Evolutionary conservation across 2,329 filamentous ascomycete species (phyloP).

Genomic region (Epichloe glyceriae): DNA sequence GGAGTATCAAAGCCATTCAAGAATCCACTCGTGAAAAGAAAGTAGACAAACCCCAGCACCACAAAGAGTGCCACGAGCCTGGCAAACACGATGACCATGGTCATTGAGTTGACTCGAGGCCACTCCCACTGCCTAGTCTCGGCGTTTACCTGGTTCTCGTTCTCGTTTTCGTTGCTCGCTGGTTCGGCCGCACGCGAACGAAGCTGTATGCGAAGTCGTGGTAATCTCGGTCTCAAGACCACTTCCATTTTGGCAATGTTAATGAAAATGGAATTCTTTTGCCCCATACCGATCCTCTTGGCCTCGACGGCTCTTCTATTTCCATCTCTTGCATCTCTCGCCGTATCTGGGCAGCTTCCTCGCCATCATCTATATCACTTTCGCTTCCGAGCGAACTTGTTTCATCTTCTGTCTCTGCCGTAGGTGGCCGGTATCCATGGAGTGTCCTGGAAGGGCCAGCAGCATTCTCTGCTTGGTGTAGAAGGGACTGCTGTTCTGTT

Average conservation of each 20-base stretch:
- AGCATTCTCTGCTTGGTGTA: constrained; percentile 38
- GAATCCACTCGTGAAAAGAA: constrained; percentile 75
- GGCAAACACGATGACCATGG: constrained; percentile 49
- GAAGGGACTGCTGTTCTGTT: constrained; percentile 64
- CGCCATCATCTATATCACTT: constrained; percentile 27
- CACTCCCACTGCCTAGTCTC: constrained; percentile 15
- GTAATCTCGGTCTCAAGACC: constrained; percentile 39
- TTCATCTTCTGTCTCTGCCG: constrained; percentile 66
- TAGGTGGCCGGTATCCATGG: constrained; percentile 61
- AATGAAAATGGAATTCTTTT: constrained; percentile 42
- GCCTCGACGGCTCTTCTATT: constrained; percentile 52
- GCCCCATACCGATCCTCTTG: constrained; percentile 34
- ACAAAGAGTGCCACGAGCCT: constrained; percentile 63
- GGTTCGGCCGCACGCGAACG: constrained; percentile 23
- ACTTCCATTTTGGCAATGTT: constrained; percentile 41
- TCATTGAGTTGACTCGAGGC: constrained; percentile 29
- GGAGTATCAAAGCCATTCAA: constrained; percentile 54
- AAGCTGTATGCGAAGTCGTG: constrained; percentile 36
- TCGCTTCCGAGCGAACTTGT: constrained; percentile 40
- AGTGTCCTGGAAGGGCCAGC: constrained; percentile 30
- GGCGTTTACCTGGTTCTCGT: constrained; percentile 7
- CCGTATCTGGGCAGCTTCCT: constrained; percentile 54
- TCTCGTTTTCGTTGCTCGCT: constrained; percentile 7
- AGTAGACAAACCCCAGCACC: constrained; percentile 65
- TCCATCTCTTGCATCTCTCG: constrained; percentile 85